Percentiles rank a stretch among this genome's conserved stretches.
These are phyloP conservation scores for Scedosporium boydii DNA, from an alignment of 2,329 filamentous ascomycete species.

Conservation along the genomic window DNA sequence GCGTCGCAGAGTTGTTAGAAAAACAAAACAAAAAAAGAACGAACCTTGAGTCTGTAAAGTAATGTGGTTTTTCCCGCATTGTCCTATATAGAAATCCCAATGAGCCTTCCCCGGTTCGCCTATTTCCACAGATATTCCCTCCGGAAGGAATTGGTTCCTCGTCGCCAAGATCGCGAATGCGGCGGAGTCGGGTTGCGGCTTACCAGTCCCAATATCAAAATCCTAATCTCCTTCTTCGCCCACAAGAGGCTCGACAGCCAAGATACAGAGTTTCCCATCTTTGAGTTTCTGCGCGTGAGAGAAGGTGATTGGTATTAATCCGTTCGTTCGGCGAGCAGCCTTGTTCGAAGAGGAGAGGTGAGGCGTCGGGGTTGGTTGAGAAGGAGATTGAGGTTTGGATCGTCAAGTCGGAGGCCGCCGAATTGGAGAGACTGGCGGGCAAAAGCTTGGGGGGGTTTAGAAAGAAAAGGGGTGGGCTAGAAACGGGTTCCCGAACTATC, in stretches of 20 bases:
- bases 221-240: slow-evolving; percentile 96
- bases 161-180: neutral
- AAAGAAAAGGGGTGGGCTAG: neutral
- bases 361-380: too few species aligned
- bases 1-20: too few species aligned
- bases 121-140: neutral
- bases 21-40: slow-evolving; percentile 6
- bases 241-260: slow-evolving; percentile 68
- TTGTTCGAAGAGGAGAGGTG: too few species aligned
- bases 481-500: neutral
- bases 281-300: neutral
- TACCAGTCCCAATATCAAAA: slow-evolving; percentile 90
- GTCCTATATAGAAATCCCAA: slow-evolving; percentile 55
- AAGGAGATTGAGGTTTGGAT: neutral
- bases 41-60: slow-evolving; percentile 87
- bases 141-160: neutral
- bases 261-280: slow-evolving; percentile 56
- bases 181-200: slow-evolving; percentile 18
- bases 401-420: neutral
- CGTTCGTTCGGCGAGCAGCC: too few species aligned
- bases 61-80: slow-evolving; percentile 98
- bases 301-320: too few species aligned
- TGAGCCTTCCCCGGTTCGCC: neutral
- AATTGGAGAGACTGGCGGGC: neutral
- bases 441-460: neutral